phyloP scores from a whole-genome alignment of 2,329 filamentous ascomycete genomes.

The Fusarium subglutinans region DNA sequence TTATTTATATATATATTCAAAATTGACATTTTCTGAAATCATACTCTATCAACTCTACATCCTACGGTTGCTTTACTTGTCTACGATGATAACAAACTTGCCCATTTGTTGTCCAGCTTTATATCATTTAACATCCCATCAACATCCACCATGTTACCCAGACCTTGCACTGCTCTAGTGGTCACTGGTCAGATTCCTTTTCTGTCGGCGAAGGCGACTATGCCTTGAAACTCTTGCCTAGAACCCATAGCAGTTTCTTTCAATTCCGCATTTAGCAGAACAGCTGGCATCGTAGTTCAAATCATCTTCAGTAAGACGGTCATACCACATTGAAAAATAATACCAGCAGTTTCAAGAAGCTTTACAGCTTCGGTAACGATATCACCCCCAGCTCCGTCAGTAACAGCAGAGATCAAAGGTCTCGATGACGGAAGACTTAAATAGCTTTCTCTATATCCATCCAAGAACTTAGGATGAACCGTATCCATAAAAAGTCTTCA shows the following conservation, averaged over 20 bases:
- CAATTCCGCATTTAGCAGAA: not conserved
- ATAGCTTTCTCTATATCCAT: too few relatives aligned
- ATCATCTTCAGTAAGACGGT: not conserved
- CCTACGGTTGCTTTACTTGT: not conserved
- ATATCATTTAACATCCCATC: not conserved
- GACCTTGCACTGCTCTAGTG: not conserved
- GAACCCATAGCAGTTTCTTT: not conserved
- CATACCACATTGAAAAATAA: not conserved
- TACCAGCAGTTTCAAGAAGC: not conserved
- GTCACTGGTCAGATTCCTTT: not conserved
- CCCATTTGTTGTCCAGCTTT: not conserved
- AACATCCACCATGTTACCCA: fast-evolving
- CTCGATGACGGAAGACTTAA: not conserved
- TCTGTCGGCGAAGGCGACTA: fast-evolving
- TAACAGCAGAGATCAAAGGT: not conserved
- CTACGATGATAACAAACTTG: not conserved
- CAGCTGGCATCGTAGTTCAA: not conserved
- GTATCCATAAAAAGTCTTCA: too few relatives aligned
- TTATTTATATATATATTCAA: too few relatives aligned
- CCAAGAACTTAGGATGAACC: too few relatives aligned
- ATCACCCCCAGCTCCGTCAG: not conserved
- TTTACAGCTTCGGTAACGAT: not conserved
- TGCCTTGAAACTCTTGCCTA: not conserved
- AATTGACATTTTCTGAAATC: fast-evolving
- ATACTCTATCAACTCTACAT: not conserved